Base-by-base conservation (phyloP, 2,329 filamentous ascomycete genomes). In the Trichoderma guizhouense region DNA sequence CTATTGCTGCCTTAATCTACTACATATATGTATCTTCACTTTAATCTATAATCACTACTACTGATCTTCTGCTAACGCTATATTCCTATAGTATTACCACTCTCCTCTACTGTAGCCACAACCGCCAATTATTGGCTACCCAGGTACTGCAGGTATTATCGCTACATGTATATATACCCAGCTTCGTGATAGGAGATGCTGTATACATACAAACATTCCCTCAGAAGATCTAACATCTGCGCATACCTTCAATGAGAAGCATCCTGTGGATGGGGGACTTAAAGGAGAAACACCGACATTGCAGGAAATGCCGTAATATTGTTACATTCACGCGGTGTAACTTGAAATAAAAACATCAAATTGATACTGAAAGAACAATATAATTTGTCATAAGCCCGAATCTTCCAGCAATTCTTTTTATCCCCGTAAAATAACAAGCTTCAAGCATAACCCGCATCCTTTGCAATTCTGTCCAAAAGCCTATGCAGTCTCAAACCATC, bases 381-480 rank as follows among this genome's bases (percentile, higher is more conserved):
- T 9, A 55, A 55, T 2, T 24, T 2, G 7, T 9, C 4, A 12
- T n/a, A 51, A 21, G 4, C n/a, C 1, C 0, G 18, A 0, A 47
- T 24, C 2, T 30, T 1, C n/a, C 30, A 4, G 2, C 1, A 5
- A 5, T 15, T 34, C 9, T 34, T 61, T 32, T 7, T 12, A 36
- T 36, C 5, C 0, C 30, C 58, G 15, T 14, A 18, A 39, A 12
- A 39, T 12, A 67, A 7, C 3, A 18, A 7, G 9, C 18, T 26
- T 39, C 15, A 57, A 30, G 34, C 64, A 21, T 51, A 67, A 2
- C 64, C 58, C 1, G 71, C 71, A 63, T 72, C 71, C 47, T 63
- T 47, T 8, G 55, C 32, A 36, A 72, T 73, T 21, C 72, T 71
- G 3, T 74, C 72, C 67, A 74, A 64, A 5, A 72, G 18, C 55